Conservation (phyloP, 1,284 basidiomycete species). For the Cryptococcus maquisensis region DNA sequence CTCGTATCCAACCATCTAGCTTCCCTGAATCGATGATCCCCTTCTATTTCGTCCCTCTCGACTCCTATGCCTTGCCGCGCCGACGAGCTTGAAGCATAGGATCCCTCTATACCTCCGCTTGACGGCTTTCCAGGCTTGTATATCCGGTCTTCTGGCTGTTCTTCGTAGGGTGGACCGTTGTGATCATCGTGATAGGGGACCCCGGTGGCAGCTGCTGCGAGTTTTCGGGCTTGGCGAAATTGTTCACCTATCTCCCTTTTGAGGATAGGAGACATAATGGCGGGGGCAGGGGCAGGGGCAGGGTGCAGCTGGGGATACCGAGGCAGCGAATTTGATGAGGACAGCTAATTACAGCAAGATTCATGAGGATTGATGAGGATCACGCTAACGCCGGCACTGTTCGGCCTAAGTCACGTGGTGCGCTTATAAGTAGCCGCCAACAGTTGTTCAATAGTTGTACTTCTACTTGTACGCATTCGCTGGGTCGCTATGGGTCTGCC, state of each 20-base stretch:
- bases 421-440: too few relatives aligned
- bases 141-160: neutral
- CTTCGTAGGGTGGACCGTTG: conserved; percentile 1
- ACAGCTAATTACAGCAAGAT: too few relatives aligned
- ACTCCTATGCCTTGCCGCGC: conserved; percentile 18
- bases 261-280: conserved; percentile 43
- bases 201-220: conserved; percentile 30
- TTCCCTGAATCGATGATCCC: neutral
- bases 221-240: conserved; percentile 40
- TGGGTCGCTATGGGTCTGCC: too few relatives aligned
- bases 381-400: too few relatives aligned
- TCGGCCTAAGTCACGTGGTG: too few relatives aligned
- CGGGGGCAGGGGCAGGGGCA: too few relatives aligned
- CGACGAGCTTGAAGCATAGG: conserved; percentile 12
- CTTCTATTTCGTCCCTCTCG: conserved; percentile 7
- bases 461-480: too few relatives aligned
- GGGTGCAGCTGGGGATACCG: too few relatives aligned
- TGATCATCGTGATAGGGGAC: neutral
- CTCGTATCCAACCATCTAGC: conserved; percentile 1
- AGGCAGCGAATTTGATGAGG: too few relatives aligned
- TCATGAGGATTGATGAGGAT: too few relatives aligned
- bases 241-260: conserved; percentile 43
- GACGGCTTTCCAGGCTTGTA: neutral
- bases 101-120: conserved; percentile 1
- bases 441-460: too few relatives aligned